phyloP scores from a whole-genome alignment of 2,329 filamentous ascomycete species.

The Neurospora sp. region DNA sequence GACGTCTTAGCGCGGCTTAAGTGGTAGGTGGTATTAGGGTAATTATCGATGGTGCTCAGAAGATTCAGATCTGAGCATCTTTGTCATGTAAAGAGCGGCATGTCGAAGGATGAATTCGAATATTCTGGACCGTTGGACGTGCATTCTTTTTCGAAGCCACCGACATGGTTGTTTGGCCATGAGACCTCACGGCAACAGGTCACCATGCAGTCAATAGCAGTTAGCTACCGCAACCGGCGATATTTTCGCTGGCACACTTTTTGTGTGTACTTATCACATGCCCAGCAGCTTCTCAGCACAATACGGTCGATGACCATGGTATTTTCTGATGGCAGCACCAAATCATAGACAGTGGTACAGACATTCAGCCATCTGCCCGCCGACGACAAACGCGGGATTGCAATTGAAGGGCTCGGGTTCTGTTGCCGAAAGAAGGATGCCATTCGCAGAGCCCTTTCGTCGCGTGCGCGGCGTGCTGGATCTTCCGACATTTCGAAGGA shows the following conservation, averaged over 20 bases:
- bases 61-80: not conserved
- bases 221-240: not conserved
- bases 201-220: not conserved
- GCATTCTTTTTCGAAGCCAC: not conserved
- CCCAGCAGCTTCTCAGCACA: not conserved
- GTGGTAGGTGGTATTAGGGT: not conserved
- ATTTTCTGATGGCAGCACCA: not conserved
- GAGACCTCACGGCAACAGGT: not conserved
- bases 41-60: not conserved
- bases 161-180: not conserved
- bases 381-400: not conserved
- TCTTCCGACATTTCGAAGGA: not conserved
- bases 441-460: not conserved
- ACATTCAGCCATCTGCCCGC: not conserved
- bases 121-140: not conserved
- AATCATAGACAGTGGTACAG: not conserved
- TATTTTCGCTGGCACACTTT: not conserved
- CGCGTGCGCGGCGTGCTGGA: not conserved
- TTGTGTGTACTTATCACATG: not conserved
- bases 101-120: not conserved
- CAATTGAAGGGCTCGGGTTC: not conserved
- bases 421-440: not conserved
- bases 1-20: not conserved
- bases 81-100: not conserved
- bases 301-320: not conserved